A percentile compares a stretch with the other conserved stretches of the same genome.
phyloP scores from a whole-genome alignment of 225 moss, liverwort and hornwort species.

The Marchantia paleacea region DNA sequence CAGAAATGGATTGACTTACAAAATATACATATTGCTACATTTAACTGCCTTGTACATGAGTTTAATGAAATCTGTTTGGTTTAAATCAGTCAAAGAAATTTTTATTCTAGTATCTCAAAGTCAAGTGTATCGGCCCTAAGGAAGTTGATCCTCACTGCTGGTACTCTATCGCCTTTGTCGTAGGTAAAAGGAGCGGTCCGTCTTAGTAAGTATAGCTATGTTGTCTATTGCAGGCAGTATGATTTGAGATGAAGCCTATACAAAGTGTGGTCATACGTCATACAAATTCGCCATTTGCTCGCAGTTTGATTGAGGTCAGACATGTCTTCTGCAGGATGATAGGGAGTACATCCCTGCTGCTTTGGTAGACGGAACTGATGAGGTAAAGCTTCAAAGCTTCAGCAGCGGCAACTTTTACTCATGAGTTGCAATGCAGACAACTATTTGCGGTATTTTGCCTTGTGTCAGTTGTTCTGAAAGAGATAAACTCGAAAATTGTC shows the following conservation, averaged over 20 bases:
- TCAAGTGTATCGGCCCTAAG: no score
- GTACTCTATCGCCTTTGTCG: slow-evolving; percentile 9
- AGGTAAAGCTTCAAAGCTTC: slow-evolving; percentile 61
- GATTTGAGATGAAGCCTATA: slow-evolving; percentile 46
- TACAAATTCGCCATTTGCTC: slow-evolving; percentile 38
- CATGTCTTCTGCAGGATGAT: slow-evolving; percentile 81
- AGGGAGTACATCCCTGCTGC: slow-evolving; percentile 71
- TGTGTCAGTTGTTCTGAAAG: slow-evolving; percentile 14
- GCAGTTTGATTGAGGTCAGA: slow-evolving; percentile 69
- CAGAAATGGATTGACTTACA: no score
- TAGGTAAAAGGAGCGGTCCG: slow-evolving; percentile 44
- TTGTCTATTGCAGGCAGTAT: slow-evolving; percentile 60
- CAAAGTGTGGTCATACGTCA: slow-evolving; percentile 43
- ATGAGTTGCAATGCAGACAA: slow-evolving; percentile 36
- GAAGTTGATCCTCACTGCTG: no score
- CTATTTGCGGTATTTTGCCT: slow-evolving; percentile 44
- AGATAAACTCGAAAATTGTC: background rate
- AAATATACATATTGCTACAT: no score
- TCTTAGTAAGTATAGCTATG: slow-evolving; percentile 65
- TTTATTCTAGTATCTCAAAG: no score
- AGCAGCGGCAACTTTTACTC: slow-evolving; percentile 38
- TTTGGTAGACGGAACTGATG: slow-evolving; percentile 58
- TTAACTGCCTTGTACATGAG: no score
- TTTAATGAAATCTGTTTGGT: no score
- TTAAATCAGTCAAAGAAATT: no score